These are phyloP conservation scores for Alternaria gaisen DNA, from an alignment of 2,329 filamentous ascomycete genomes.

Conservation along the genomic window DNA sequence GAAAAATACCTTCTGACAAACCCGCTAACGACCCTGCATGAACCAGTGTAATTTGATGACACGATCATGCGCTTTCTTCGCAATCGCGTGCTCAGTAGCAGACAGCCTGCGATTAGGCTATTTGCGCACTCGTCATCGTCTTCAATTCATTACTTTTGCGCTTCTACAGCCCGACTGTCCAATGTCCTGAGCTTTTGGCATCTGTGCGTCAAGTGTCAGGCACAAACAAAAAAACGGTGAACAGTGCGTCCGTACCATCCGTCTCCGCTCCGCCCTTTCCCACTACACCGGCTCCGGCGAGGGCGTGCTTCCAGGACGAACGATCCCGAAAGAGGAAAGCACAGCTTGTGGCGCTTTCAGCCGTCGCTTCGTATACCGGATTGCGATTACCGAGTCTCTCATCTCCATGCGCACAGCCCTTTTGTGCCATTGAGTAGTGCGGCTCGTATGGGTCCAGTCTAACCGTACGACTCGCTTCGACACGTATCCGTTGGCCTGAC, in stretches of 20 bases:
- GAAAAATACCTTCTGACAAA: constrained; percentile 44
- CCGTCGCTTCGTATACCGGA: constrained; percentile 28
- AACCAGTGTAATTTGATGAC: constrained; percentile 24
- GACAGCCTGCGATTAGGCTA: neutral
- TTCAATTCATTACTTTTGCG: neutral
- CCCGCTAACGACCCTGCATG: constrained; percentile 15
- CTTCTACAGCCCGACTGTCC: constrained; percentile 1
- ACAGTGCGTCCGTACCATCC: constrained; percentile 14
- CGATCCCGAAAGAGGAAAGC: constrained; percentile 22
- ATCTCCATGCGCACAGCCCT: constrained; percentile 31
- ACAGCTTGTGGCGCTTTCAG: constrained; percentile 19
- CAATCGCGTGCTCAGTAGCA: constrained; percentile 2
- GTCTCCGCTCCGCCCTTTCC: constrained; percentile 23
- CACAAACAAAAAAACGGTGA: constrained; percentile 13
- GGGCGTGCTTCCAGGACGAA: constrained; percentile 19
- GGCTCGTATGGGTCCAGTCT: constrained; percentile 15
- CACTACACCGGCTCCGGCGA: constrained; percentile 10
- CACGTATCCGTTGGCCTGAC: constrained; percentile 19
- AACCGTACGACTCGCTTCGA: constrained; percentile 23
- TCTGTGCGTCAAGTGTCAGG: constrained; percentile 8
- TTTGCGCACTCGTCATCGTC: neutral
- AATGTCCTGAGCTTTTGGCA: constrained; percentile 1
- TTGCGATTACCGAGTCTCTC: constrained; percentile 15
- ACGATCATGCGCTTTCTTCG: constrained; percentile 20
- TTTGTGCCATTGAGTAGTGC: constrained; percentile 20